Evolutionary conservation across 345 rosid species (phyloP).

Genomic region (Theobroma cacao): DNA sequence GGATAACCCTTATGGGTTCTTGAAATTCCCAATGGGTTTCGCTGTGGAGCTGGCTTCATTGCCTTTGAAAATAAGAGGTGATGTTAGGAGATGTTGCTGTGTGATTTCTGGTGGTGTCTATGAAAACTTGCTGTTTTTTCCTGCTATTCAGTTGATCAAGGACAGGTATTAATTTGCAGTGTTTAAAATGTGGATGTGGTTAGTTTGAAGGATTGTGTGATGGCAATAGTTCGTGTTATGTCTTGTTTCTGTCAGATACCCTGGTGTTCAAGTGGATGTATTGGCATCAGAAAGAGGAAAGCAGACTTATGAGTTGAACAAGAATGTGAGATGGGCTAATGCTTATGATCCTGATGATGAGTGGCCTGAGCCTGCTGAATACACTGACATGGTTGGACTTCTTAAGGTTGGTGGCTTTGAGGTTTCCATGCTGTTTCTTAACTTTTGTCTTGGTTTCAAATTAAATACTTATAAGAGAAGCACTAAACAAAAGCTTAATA

Average conservation of each 20-base stretch:
- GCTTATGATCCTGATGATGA: constrained; percentile 83
- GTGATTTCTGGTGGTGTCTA: constrained; percentile 86
- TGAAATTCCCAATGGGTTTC: constrained; percentile 83
- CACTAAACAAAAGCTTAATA: not conserved
- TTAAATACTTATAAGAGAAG: not conserved
- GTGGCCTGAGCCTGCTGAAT: constrained; percentile 86
- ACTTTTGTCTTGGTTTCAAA: not conserved
- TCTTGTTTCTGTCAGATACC: constrained; percentile 50
- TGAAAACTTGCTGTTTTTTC: constrained; percentile 85
- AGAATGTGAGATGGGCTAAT: constrained; percentile 92
- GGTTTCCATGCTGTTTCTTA: not conserved
- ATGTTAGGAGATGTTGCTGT: constrained; percentile 89
- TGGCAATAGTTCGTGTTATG: no score
- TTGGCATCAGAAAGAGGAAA: constrained; percentile 79
- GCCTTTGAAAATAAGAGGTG: constrained; percentile 83
- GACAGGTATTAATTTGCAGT: constrained; percentile 45
- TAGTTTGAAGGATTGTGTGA: no score
- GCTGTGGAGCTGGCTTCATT: constrained; percentile 73
- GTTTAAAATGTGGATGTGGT: not conserved
- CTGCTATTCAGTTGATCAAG: constrained; percentile 76
- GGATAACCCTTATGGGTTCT: constrained; percentile 79
- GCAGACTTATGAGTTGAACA: constrained; percentile 84
- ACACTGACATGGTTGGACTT: constrained; percentile 76
- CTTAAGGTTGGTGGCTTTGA: constrained; percentile 55
- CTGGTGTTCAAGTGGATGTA: constrained; percentile 85